Evolutionary conservation across 306 rosid species (phyloP), one percentile per base, ranked within the genome.

Genomic region (Trifolium subterraneum): DNA sequence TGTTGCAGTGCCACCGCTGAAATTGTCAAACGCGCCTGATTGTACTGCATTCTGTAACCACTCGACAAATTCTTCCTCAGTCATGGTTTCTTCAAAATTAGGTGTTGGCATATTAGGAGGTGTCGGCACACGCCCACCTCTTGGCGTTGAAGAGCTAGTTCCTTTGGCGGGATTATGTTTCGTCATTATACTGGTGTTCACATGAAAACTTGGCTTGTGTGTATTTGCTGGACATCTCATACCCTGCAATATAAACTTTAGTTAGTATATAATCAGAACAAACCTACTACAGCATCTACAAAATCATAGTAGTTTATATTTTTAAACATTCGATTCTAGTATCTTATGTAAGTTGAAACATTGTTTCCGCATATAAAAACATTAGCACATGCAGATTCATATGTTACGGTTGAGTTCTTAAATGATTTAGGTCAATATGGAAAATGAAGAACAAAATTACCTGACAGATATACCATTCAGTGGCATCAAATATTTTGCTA

Each of bases 401-500:
- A 51, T 51, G 68, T 23, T 58, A 8, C 15, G 36, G 15, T 23
- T 14, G 56, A 36, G 29, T 19, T 12, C 23, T 14, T 10, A 65
- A 25, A 73, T 60, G 70, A 73, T 73, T 14, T 45, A 42, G 45
- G 44, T 51, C 36, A 71, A 75, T 7, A 74, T 42, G 19, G 41
- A 45, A 29, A 39, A 47, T 22, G 33, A 59, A 60, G 33, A 70
- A 42, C 36, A 67, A 52, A 41, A 48, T 87, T 83, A 93, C 99
- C 99, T 92, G 99, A 86, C 99, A 95, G 68, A 84, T 87, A 83
- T 92, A 95, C 99, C 99, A 95, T 86, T 84, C 99, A 3, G 92
- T 90, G 66, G 99, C 99, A 84, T 95, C 52, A 74, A 90, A 95
- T 82, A 95, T 85, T 84, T 64, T 81, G 96, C 97, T 86, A 86